Conservation (phyloP, 2,329 filamentous ascomycete genomes). For the Xylaria sp. region DNA sequence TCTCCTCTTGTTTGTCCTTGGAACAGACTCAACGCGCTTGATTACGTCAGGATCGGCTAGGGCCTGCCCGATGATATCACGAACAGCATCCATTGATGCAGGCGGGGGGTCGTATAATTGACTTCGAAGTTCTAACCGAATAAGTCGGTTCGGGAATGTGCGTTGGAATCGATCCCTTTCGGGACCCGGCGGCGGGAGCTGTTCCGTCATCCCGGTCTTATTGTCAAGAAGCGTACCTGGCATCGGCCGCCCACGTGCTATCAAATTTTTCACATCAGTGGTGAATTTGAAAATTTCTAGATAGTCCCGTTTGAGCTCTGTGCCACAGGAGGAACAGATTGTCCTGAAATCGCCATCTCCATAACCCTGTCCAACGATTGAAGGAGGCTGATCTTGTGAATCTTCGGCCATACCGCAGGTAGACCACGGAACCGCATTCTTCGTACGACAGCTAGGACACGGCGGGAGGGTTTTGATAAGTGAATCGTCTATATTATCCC, state of each 20-base stretch:
- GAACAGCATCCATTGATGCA: slow-evolving; percentile 62
- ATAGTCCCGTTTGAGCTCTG: slow-evolving; percentile 63
- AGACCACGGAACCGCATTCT: slow-evolving; percentile 68
- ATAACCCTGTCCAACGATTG: slow-evolving; percentile 64
- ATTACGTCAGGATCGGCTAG: slow-evolving; percentile 54
- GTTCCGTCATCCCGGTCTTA: slow-evolving; percentile 60
- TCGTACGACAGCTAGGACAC: slow-evolving; percentile 65
- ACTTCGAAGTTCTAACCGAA: slow-evolving; percentile 58
- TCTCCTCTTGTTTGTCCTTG: slow-evolving; percentile 34
- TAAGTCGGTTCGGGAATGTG: slow-evolving; percentile 68
- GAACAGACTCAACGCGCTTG: slow-evolving; percentile 52
- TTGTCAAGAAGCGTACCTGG: slow-evolving; percentile 73
- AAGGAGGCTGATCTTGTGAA: slow-evolving; percentile 49
- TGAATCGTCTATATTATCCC: slow-evolving; percentile 68
- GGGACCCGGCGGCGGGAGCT: slow-evolving; percentile 37
- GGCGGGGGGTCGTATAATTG: slow-evolving; percentile 52
- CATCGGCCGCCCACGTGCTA: slow-evolving; percentile 63
- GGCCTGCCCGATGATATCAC: slow-evolving; percentile 59
- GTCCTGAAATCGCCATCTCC: slow-evolving; percentile 66
- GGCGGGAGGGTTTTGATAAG: slow-evolving; percentile 56
- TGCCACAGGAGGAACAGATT: slow-evolving; percentile 62
- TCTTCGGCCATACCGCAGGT: slow-evolving; percentile 55
- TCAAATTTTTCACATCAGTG: slow-evolving; percentile 62
- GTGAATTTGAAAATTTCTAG: slow-evolving; percentile 72
- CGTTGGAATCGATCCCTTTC: slow-evolving; percentile 46